These are phyloP conservation scores for Dorcoceras hygrometricum DNA, from an alignment of 257 asterid genomes.

Conservation along the genomic window DNA sequence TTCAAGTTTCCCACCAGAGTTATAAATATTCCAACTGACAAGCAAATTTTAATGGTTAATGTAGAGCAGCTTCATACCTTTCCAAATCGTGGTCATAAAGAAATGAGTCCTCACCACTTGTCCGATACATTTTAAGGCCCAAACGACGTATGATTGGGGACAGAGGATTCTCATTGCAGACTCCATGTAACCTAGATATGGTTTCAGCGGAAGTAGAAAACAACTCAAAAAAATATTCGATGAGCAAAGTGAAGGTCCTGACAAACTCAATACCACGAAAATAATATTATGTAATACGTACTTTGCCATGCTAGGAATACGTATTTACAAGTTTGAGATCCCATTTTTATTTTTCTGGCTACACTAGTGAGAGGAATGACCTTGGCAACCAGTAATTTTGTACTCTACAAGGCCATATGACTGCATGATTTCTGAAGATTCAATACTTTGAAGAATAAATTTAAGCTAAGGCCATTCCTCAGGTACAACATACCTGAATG, in stretches of 20 bases:
- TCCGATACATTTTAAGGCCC: slow-evolving; percentile 85
- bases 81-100: slow-evolving; percentile 96
- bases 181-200: slow-evolving; percentile 87
- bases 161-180: slow-evolving; percentile 97
- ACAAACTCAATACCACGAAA: slow-evolving; percentile 13
- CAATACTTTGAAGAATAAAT: no score
- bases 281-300: slow-evolving; percentile 19
- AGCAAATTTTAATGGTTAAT: slow-evolving; percentile 5
- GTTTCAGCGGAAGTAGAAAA: slow-evolving; percentile 14
- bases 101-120: slow-evolving; percentile 94
- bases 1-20: background rate
- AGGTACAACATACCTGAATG: no score
- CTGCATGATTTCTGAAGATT: background rate
- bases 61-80: slow-evolving; percentile 49
- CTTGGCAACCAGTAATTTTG: background rate
- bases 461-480: background rate
- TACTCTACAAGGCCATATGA: slow-evolving; percentile 3
- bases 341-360: background rate
- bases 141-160: slow-evolving; percentile 84
- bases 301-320: slow-evolving; percentile 2
- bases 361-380: slow-evolving; percentile 1
- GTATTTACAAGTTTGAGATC: background rate
- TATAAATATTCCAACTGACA: background rate
- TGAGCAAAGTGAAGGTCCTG: background rate
- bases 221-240: slow-evolving; percentile 12